Evolutionary conservation across 805 yeast species (phyloP), one percentile per base, ranked within the genome.

Genomic region (Cephaloascus albidus): DNA sequence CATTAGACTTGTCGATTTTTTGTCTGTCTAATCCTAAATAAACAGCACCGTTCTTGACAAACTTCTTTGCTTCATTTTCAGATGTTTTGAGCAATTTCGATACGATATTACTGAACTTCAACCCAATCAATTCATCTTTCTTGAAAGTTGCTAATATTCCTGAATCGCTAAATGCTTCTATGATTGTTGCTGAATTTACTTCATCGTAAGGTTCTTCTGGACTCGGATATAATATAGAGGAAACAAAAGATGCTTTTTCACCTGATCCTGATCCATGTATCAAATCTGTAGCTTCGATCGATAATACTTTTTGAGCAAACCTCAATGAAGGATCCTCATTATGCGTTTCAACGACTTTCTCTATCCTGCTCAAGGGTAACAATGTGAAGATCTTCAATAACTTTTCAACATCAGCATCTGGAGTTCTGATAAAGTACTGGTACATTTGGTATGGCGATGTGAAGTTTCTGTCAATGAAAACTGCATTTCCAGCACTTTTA

Each of bases 401-500:
- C 47, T 70, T 74, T 28, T 62, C 73, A 3, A 89, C 80, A 45
- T 83, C 89, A 15, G 72, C 80, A 60, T 89, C 97, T 0, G 84
- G 78, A 0, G 82, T 68, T 46, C 85, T 84, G 51, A 83, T 75
- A 58, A 93, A 84, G 54, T 81, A 85, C 52, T 93, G 97, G 55
- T 83, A 93, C 46, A 93, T 60, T 36, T 85, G 83, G 58, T 75
- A 93, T 0, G 95, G 79, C 14, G 85, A 70, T 1, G 96, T 90
- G 42, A 84, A 60, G n/a, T 64, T 57, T 5, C 76, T 68, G 51
- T 83, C 89, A 39, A 93, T 78, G 61, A 93, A 93, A 2, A 93
- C 76, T 0, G 98, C 97, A 64, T 93, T 93, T 0, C 97, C 97
- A 2, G 96, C 96, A 40, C 95, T 84, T 54, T 93, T 93, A 23